Conservation (phyloP, 164 flowering plant genomes). For the Magnolia officinalis region DNA sequence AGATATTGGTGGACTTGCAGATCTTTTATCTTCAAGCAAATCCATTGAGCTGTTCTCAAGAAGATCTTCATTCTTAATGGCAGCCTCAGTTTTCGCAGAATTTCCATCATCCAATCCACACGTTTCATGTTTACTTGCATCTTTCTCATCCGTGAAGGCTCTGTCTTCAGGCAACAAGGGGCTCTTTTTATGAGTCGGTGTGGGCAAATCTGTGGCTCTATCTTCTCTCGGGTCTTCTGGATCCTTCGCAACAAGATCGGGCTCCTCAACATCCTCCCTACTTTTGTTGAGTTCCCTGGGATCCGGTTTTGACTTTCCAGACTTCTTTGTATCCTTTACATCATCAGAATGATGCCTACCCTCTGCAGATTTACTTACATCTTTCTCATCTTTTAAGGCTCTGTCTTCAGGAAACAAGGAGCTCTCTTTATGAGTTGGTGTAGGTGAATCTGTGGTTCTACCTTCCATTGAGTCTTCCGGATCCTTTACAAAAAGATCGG, state of each 20-base stretch:
- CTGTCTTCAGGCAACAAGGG: conserved; percentile 6
- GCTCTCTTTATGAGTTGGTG: conserved; percentile 3
- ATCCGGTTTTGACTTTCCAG: neutral
- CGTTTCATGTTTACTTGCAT: conserved; percentile 7
- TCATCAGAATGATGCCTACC: conserved; percentile 3
- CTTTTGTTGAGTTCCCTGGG: neutral
- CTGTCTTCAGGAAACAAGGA: conserved; percentile 7
- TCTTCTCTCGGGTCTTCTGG: conserved; percentile 13
- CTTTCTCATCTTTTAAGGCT: conserved; percentile 9
- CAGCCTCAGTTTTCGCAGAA: conserved; percentile 11
- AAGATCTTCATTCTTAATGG: conserved; percentile 2
- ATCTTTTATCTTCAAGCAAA: conserved; percentile 4
- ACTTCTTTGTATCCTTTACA: conserved; percentile 3
- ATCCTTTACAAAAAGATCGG: conserved; percentile 11
- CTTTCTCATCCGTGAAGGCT: conserved; percentile 7
- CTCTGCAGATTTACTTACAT: conserved; percentile 8
- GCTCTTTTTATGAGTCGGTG: conserved; percentile 2
- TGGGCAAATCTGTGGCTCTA: conserved; percentile 1
- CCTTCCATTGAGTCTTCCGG: conserved; percentile 12
- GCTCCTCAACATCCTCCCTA: conserved; percentile 6
- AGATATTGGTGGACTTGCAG: neutral
- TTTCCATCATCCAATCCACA: conserved; percentile 12
- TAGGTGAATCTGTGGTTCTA: conserved; percentile 1
- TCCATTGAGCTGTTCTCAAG: conserved; percentile 2
- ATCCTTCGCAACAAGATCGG: conserved; percentile 11